These are phyloP conservation scores for Porphyrellus cyaneotinctus DNA, from an alignment of 768 basidiomycete species.

Conservation along the genomic window DNA sequence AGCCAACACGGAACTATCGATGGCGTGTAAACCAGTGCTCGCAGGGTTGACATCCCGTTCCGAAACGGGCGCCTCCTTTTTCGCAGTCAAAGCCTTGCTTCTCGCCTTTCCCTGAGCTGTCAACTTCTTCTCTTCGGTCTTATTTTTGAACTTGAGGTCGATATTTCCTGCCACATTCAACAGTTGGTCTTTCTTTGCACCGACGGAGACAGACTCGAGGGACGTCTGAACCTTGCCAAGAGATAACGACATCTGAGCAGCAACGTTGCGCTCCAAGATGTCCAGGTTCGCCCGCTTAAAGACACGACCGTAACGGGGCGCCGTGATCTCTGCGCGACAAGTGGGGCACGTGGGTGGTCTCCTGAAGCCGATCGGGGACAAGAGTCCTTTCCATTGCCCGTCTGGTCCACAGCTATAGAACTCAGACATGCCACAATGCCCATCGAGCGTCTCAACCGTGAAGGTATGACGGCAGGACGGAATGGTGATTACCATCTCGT, in stretches of 20 bases:
- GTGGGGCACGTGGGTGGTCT: slow-evolving; percentile 56
- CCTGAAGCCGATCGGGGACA: slow-evolving; percentile 37
- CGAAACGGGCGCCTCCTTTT: slow-evolving; percentile 21
- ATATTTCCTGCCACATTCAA: slow-evolving; percentile 8
- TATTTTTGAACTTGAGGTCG: slow-evolving; percentile 14
- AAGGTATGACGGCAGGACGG: slow-evolving; percentile 61
- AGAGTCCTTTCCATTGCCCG: slow-evolving; percentile 43
- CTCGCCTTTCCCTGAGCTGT: slow-evolving; percentile 9
- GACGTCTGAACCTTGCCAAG: slow-evolving; percentile 32
- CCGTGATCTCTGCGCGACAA: slow-evolving; percentile 54
- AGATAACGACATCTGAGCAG: slow-evolving; percentile 44
- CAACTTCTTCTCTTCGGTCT: not conserved
- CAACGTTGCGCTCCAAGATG: slow-evolving; percentile 61
- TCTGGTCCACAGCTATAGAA: slow-evolving; percentile 41
- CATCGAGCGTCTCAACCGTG: slow-evolving; percentile 70
- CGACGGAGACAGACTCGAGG: slow-evolving; percentile 29
- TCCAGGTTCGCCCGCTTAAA: slow-evolving; percentile 62
- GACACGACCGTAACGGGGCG: slow-evolving; percentile 57
- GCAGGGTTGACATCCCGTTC: slow-evolving; percentile 28
- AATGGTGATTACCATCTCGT: slow-evolving; percentile 57
- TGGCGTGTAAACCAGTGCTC: slow-evolving; percentile 21
- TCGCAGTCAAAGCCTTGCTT: slow-evolving; percentile 12
- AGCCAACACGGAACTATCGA: slow-evolving; percentile 30
- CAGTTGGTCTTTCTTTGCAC: slow-evolving; percentile 16
- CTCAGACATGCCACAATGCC: slow-evolving; percentile 45